Base-by-base conservation (phyloP, 2,329 filamentous ascomycete genomes). In the Chaetomium sp. region DNA sequence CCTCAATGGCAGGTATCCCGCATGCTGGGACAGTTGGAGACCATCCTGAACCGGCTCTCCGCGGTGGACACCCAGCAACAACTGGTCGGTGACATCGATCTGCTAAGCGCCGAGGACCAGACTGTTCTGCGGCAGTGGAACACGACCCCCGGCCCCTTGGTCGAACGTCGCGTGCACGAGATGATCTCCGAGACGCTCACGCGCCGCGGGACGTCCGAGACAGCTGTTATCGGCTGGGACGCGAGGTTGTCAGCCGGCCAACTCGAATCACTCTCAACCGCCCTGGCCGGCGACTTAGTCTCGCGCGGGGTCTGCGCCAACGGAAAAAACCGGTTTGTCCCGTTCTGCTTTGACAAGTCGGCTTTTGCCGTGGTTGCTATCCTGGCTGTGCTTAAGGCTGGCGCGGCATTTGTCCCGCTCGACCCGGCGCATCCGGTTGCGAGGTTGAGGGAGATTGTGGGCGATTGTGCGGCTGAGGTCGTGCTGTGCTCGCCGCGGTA, bases 381-480 rank as follows among this genome's bases (percentile, higher is more conserved):
- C 49, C 51, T 68, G n/a, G 66, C 61, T 27, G 58, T 68, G 35
- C 60, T 68, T 47, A 66, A 65, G 49, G 58, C 63, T 10, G 67
- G 67, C 9, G 66, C 62, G 4, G 67, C 64, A 8, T 69, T 66
- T 55, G 65, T 68, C 7, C 65, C 65, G 0, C 57, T 68, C 9
- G 66, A 68, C 43, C 59, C 62, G 9, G 55, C 53, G n/a, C 61
- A 64, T 48, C 61, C 62, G 2, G 55, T 61, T 1, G 52, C 47
- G 5, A 53, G 62, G 40, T 48, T 63, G n/a, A 42, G 43, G 12
- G 61, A 60, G 14, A 62, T 64, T 51, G 49, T 59, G 2, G 52
- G 42, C 2, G 62, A 61, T n/a, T 62, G 58, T 43, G 43, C 7
- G 5, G 48, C 48, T 7, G 36, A 50, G 4, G 53, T 60, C 32